Percentiles rank a stretch among this genome's conserved stretches.
phyloP scores from a whole-genome alignment of 257 asterid species.

The Ilex aquifolium region DNA sequence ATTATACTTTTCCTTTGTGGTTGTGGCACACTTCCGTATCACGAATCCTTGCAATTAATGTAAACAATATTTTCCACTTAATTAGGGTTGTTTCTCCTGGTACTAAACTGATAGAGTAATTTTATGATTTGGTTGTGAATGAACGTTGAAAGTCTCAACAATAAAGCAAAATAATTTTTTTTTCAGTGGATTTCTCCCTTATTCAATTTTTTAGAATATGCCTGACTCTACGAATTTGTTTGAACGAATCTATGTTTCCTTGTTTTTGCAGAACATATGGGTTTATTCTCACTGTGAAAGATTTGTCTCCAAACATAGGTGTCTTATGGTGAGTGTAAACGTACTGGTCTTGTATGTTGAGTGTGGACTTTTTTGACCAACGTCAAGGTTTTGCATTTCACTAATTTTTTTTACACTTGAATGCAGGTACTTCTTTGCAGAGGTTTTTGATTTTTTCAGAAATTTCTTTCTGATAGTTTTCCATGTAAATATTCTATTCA shows the following conservation, averaged over 20 bases:
- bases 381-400: slow-evolving; percentile 12
- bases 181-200: no score
- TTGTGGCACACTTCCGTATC: no score
- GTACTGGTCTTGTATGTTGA: slow-evolving; percentile 6
- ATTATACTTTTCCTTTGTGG: no score
- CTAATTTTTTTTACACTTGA: slow-evolving; percentile 16
- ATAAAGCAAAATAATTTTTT: no score
- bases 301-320: slow-evolving; percentile 93
- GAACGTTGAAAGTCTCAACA: no score
- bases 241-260: slow-evolving; percentile 1
- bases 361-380: slow-evolving; percentile 4
- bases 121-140: no score
- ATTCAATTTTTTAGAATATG: no score
- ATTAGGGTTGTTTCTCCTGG: no score
- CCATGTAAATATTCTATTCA: slow-evolving; percentile 81
- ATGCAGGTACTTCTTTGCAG: slow-evolving; percentile 98
- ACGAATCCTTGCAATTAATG: no score
- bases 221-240: slow-evolving; percentile 1
- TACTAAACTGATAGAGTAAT: no score
- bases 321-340: slow-evolving; percentile 68
- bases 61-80: no score
- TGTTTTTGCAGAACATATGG: slow-evolving; percentile 82
- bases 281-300: slow-evolving; percentile 74
- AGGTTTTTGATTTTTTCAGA: slow-evolving; percentile 95
- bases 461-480: slow-evolving; percentile 85